Percentiles rank a stretch among this genome's conserved stretches.
Evolutionary conservation across 352 stramenopile genomes (phyloP).

Genomic region (Phytophthora fragariae): DNA sequence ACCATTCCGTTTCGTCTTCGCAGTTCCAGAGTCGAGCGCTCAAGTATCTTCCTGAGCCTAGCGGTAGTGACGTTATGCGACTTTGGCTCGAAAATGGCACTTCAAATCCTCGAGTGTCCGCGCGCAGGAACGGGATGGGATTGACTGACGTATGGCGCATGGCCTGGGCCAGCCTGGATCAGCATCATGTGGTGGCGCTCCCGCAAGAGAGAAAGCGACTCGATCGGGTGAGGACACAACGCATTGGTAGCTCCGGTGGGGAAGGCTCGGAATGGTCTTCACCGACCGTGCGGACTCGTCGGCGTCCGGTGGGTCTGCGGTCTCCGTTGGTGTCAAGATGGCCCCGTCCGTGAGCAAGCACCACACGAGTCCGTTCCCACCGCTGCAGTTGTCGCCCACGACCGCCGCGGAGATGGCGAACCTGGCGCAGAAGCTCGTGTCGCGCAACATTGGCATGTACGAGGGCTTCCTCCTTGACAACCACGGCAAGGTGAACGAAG

Average conservation of each 20-base stretch:
- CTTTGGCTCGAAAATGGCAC: constrained; percentile 1
- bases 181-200: constrained; percentile 22
- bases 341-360: constrained; percentile 29
- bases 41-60: constrained; percentile 6
- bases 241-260: constrained; percentile 13
- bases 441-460: constrained; percentile 35
- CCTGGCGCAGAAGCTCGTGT: constrained; percentile 39
- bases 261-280: constrained; percentile 26
- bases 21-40: neutral
- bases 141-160: constrained; percentile 43
- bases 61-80: constrained; percentile 22
- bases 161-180: constrained; percentile 28
- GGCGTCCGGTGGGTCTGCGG: constrained; percentile 1
- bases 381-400: constrained; percentile 38
- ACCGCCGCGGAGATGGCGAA: constrained; percentile 27
- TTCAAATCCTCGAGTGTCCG: constrained; percentile 29
- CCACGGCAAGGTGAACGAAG: constrained; percentile 38
- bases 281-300: constrained; percentile 21
- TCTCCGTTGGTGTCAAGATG: constrained; percentile 14
- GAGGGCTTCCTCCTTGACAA: constrained; percentile 45
- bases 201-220: constrained; percentile 16
- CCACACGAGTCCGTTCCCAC: constrained; percentile 43
- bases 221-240: constrained; percentile 22
- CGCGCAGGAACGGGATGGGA: constrained; percentile 35
- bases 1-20: too few species aligned